Conservation (phyloP, 2,329 filamentous ascomycete species). For the Ophiobolus disseminans region DNA sequence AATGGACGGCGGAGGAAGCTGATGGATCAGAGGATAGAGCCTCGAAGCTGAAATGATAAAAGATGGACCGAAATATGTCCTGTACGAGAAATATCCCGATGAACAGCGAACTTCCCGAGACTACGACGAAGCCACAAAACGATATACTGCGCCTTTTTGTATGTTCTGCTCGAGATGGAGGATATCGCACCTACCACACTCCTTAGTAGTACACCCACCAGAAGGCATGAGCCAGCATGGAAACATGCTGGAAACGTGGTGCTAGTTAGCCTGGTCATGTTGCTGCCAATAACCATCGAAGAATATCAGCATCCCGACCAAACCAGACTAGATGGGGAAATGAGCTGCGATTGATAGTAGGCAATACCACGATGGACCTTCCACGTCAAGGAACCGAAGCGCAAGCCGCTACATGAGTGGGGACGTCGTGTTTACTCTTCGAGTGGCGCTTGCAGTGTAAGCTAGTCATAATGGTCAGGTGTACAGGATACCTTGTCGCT, state of each 20-base stretch:
- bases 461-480: conserved; percentile 7
- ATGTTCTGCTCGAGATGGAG: conserved; percentile 1
- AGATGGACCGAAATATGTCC: conserved; percentile 4
- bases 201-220: conserved; percentile 24
- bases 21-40: conserved; percentile 2
- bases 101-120: neutral
- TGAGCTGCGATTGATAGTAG: conserved; percentile 15
- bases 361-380: conserved; percentile 24
- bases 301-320: conserved; percentile 4
- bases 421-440: conserved; percentile 10
- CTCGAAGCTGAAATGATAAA: neutral
- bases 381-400: conserved; percentile 19
- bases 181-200: conserved; percentile 22
- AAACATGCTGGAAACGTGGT: conserved; percentile 18
- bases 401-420: conserved; percentile 10
- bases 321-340: conserved; percentile 16
- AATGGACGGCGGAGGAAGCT: neutral
- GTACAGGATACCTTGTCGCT: conserved; percentile 8
- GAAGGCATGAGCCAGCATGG: conserved; percentile 10
- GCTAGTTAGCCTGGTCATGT: conserved; percentile 5
- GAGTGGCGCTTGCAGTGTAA: conserved; percentile 15
- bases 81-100: conserved; percentile 1
- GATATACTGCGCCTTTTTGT: conserved; percentile 1
- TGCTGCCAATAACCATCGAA: conserved; percentile 9
- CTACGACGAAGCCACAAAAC: conserved; percentile 4